Conservation (phyloP, 441 rosid genomes). For the Populus hybrid region DNA sequence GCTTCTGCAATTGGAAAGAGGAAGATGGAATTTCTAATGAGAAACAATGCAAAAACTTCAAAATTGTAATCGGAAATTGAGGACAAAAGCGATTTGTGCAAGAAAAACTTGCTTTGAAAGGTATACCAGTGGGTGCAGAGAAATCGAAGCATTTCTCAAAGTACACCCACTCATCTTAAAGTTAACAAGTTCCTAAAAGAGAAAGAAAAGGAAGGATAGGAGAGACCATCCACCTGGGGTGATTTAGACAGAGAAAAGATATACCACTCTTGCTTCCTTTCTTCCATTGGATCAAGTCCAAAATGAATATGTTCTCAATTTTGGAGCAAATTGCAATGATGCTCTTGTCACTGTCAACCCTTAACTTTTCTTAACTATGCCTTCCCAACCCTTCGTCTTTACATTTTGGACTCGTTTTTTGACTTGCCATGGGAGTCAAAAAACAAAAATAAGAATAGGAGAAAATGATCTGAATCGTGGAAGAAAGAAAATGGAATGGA, state of each 20-base stretch:
- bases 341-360: conserved; percentile 8
- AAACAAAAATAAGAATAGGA: too few relatives aligned
- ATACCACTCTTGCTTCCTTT: conserved; percentile 30
- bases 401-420: conserved; percentile 5
- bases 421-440: background rate
- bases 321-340: conserved; percentile 26
- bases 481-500: conserved; percentile 9
- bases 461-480: background rate
- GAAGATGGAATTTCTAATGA: conserved; percentile 10
- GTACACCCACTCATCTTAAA: background rate
- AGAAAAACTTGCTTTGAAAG: conserved; percentile 24
- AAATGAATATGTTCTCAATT: conserved; percentile 50
- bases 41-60: background rate
- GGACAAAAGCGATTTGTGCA: background rate
- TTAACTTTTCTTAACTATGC: background rate
- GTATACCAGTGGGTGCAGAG: conserved; percentile 12
- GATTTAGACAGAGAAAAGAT: conserved; percentile 4
- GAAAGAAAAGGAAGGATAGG: background rate
- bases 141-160: conserved; percentile 23
- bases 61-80: background rate
- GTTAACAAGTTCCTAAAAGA: background rate
- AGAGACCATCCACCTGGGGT: conserved; percentile 9
- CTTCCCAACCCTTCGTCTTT: background rate
- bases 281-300: conserved; percentile 5
- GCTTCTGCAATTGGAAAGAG: conserved; percentile 40